Evolutionary conservation across 768 basidiomycete species (phyloP).

Genomic region (Russula brevipes): DNA sequence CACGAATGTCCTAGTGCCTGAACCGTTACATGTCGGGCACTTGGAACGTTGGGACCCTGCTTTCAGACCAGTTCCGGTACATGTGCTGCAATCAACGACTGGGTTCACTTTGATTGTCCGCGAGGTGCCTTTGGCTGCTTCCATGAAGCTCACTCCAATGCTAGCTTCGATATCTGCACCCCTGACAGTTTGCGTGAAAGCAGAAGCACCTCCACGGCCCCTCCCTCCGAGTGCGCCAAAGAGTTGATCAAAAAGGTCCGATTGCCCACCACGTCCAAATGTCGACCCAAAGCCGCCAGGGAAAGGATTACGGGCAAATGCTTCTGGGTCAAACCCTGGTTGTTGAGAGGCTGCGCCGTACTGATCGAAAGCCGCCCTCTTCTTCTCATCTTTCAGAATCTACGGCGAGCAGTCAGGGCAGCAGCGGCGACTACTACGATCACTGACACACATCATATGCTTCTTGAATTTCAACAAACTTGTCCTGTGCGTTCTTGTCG

Average conservation of each 20-base stretch:
- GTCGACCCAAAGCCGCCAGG: slow-evolving; percentile 45
- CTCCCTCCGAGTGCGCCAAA: slow-evolving; percentile 66
- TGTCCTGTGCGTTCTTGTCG: slow-evolving; percentile 82
- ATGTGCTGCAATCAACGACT: slow-evolving; percentile 77
- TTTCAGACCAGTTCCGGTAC: slow-evolving; percentile 83
- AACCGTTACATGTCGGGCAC: slow-evolving; percentile 78
- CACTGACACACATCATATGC: slow-evolving; percentile 82
- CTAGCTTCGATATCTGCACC: slow-evolving; percentile 81
- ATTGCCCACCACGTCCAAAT: slow-evolving; percentile 45
- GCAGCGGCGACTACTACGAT: slow-evolving; percentile 7
- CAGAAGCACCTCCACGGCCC: slow-evolving; percentile 39
- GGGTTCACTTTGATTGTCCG: slow-evolving; percentile 74
- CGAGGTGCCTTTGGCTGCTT: slow-evolving; percentile 86
- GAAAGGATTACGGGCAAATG: slow-evolving; percentile 43
- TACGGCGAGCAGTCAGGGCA: slow-evolving; percentile 32
- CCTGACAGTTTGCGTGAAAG: slow-evolving; percentile 41
- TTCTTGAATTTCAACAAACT: slow-evolving; percentile 93
- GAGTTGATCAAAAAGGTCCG: slow-evolving; percentile 80
- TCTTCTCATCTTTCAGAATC: slow-evolving; percentile 93
- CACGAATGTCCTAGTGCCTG: slow-evolving; percentile 83
- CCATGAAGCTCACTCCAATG: slow-evolving; percentile 78
- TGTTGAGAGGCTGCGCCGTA: slow-evolving; percentile 92
- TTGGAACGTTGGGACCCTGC: slow-evolving; percentile 74
- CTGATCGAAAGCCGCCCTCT: slow-evolving; percentile 83
- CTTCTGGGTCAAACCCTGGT: slow-evolving; percentile 89